Conservation (phyloP, 208 protist genomes). For the Jaenimonas drosophilae region DNA sequence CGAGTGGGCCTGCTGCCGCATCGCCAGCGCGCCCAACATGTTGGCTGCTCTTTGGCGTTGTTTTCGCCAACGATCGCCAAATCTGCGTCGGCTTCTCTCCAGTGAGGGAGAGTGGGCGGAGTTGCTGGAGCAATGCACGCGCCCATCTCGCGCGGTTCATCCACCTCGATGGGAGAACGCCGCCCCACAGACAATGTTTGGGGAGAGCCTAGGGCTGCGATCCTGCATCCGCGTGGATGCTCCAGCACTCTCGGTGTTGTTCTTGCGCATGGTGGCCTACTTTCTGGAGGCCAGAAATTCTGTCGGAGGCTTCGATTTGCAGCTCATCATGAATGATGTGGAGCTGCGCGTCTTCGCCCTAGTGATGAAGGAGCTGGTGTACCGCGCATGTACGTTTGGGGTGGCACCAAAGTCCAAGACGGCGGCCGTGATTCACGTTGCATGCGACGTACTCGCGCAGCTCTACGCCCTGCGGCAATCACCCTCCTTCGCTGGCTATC, state of each 20-base stretch:
- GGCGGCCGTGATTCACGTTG: conserved; percentile 63
- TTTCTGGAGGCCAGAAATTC: conserved; percentile 71
- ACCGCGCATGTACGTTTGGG: conserved; percentile 61
- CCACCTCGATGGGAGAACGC: conserved; percentile 2
- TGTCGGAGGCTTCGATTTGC: conserved; percentile 25
- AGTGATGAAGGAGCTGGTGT: conserved; percentile 62
- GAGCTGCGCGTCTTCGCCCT: conserved; percentile 55
- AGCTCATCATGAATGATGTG: conserved; percentile 17
- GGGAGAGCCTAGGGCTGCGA: conserved; percentile 13
- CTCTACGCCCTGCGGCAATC: conserved; percentile 66
- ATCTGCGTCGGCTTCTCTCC: conserved; percentile 4
- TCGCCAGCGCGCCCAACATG: too few species aligned
- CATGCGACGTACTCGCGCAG: conserved; percentile 42
- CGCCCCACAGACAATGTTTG: conserved; percentile 10
- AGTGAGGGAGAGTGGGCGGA: neutral
- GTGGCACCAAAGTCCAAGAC: conserved; percentile 48
- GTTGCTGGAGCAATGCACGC: conserved; percentile 1
- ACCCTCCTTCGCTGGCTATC: conserved; percentile 27
- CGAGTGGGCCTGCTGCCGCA: too few species aligned
- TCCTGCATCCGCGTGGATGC: conserved; percentile 52
- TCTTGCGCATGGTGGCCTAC: conserved; percentile 67
- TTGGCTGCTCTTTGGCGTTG: too few species aligned
- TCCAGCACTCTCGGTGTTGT: conserved; percentile 56
- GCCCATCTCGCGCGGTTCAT: conserved; percentile 3
- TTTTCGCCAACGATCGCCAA: neutral